Percentiles rank a stretch among this genome's conserved stretches.
phyloP scores from a whole-genome alignment of 1,139 yeast species.

The Saccharomyces hybrid region DNA sequence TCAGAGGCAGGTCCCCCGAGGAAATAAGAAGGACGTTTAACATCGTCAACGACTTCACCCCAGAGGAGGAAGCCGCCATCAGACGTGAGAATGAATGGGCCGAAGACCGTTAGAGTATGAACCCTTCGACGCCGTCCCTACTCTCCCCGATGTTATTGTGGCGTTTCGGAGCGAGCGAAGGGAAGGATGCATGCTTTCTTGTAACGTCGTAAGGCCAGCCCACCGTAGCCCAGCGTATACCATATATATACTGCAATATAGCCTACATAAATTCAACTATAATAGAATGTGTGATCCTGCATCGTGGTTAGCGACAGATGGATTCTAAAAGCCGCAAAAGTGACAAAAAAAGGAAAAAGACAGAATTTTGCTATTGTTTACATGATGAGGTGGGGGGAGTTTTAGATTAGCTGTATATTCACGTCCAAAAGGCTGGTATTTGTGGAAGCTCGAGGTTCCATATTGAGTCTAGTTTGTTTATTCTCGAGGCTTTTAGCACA shows the following conservation, averaged over 20 bases:
- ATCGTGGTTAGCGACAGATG: neutral
- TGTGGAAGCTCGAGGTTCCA: neutral
- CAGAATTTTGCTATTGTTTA: neutral
- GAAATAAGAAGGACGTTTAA: slow-evolving; percentile 95
- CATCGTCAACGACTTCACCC: slow-evolving; percentile 91
- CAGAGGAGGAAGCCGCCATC: slow-evolving; percentile 97
- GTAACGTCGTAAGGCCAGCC: neutral
- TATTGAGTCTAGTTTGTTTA: neutral
- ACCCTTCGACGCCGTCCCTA: neutral
- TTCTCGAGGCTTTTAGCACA: neutral
- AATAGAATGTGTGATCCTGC: neutral
- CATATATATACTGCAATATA: neutral
- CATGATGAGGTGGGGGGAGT: neutral
- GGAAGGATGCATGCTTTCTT: neutral
- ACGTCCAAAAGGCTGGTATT: neutral
- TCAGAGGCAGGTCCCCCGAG: slow-evolving; percentile 90
- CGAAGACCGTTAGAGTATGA: slow-evolving; percentile 63
- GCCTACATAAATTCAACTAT: neutral
- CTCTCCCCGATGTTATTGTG: neutral
- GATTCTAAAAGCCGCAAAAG: neutral
- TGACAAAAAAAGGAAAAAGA: neutral
- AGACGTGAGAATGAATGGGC: slow-evolving; percentile 99
- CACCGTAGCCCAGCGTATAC: neutral
- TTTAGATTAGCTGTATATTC: neutral
- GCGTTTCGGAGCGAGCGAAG: neutral